Conservation (phyloP, 2,329 filamentous ascomycete genomes). For the Calonectria naviculata region DNA sequence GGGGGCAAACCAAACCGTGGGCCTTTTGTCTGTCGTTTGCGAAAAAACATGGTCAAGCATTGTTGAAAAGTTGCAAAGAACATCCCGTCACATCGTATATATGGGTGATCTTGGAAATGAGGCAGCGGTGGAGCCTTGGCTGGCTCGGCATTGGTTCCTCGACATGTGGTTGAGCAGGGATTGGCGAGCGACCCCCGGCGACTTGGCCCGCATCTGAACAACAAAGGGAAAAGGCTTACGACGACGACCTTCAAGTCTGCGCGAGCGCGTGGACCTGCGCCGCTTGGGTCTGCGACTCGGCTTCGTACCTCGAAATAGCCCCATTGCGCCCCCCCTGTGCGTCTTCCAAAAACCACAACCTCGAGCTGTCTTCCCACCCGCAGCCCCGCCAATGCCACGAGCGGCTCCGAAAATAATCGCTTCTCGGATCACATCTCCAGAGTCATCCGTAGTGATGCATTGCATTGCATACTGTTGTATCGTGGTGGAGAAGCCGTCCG, state of each 20-base stretch:
- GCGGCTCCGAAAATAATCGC: background rate
- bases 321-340: background rate
- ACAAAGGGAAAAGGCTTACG: conserved; percentile 26
- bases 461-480: background rate
- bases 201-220: conserved; percentile 10
- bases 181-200: background rate
- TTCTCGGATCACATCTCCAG: background rate
- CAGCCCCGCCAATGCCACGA: background rate
- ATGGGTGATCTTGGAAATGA: background rate
- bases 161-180: conserved; percentile 3
- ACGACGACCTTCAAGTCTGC: conserved; percentile 22
- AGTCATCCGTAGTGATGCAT: background rate
- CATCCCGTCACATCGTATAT: background rate
- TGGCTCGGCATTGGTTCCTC: background rate
- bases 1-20: background rate
- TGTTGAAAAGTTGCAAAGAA: background rate
- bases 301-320: background rate
- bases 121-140: background rate
- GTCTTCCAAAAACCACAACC: background rate
- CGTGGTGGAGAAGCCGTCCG: background rate
- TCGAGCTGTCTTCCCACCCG: background rate
- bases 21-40: background rate
- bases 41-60: conserved; percentile 10
- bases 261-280: background rate
- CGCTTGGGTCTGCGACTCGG: conserved; percentile 9